Conservation (phyloP, 1,284 basidiomycete species). For the Leccinum proliferum region DNA sequence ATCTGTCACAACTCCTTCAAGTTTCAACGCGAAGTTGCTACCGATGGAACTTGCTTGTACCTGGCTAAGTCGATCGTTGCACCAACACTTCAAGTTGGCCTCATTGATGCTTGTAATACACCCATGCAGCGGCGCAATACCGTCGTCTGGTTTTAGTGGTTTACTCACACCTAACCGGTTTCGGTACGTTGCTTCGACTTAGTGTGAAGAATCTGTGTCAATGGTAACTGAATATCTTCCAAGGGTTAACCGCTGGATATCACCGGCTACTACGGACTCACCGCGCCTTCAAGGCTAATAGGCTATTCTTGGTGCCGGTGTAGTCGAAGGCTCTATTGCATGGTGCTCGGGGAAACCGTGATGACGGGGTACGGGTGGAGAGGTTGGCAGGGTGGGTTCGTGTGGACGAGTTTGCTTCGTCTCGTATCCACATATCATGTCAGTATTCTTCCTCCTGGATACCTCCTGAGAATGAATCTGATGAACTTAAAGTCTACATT, state of each 20-base stretch:
- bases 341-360: slow-evolving; percentile 89
- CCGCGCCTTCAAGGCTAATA: slow-evolving; percentile 78
- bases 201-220: no score
- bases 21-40: no score
- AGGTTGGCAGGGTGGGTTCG: slow-evolving; percentile 76
- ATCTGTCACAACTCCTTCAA: no score
- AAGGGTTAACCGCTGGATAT: slow-evolving; percentile 69
- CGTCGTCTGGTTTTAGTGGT: slow-evolving; percentile 53
- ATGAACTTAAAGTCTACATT: slow-evolving; percentile 64
- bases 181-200: slow-evolving; percentile 39
- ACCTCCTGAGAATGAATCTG: neutral
- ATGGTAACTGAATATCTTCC: neutral
- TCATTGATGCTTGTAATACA: slow-evolving; percentile 29
- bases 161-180: slow-evolving; percentile 81
- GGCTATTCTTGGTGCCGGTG: slow-evolving; percentile 77
- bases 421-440: slow-evolving; percentile 85
- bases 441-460: slow-evolving; percentile 28
- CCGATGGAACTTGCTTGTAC: no score
- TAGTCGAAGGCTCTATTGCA: slow-evolving; percentile 85
- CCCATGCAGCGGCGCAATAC: slow-evolving; percentile 55
- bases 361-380: slow-evolving; percentile 77
- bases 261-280: slow-evolving; percentile 83
- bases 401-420: slow-evolving; percentile 75
- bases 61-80: slow-evolving; percentile 1
- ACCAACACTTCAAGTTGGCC: slow-evolving; percentile 12